Conservation (phyloP, 805 yeast species). For the Soucietia sequanensis region DNA sequence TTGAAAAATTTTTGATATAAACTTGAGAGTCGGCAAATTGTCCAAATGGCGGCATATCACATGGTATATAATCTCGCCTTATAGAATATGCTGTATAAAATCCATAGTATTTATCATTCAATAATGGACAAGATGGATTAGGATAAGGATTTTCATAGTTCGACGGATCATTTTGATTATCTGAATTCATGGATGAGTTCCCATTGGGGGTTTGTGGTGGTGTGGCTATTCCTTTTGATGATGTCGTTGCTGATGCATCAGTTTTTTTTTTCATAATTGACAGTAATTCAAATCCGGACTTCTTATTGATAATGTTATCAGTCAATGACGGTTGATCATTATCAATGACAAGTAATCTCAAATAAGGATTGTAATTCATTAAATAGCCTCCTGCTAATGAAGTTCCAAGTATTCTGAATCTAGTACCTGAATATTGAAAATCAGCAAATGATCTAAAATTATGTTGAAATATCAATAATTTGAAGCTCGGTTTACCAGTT, state of each 20-base stretch:
- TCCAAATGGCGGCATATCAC: slow-evolving; percentile 40
- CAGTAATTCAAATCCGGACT: slow-evolving; percentile 23
- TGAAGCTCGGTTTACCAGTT: slow-evolving; percentile 16
- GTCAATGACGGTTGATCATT: slow-evolving; percentile 32
- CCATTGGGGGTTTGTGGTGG: not conserved
- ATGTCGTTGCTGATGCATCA: not conserved
- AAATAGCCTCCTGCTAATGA: slow-evolving; percentile 28
- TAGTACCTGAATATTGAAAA: slow-evolving; percentile 32
- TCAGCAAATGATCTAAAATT: slow-evolving; percentile 38
- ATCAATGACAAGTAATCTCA: slow-evolving; percentile 35
- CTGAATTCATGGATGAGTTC: not conserved
- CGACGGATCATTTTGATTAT: slow-evolving; percentile 3
- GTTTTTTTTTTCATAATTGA: slow-evolving; percentile 7
- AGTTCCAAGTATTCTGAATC: slow-evolving; percentile 40
- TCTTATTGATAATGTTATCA: slow-evolving; percentile 32
- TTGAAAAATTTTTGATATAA: slow-evolving; percentile 16
- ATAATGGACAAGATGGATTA: slow-evolving; percentile 19
- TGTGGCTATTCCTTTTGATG: not conserved
- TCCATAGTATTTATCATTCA: slow-evolving; percentile 13
- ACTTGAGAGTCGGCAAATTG: slow-evolving; percentile 26
- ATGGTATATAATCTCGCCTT: slow-evolving; percentile 23
- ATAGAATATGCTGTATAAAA: not conserved
- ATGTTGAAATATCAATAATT: slow-evolving; percentile 32
- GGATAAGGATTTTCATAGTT: slow-evolving; percentile 33
- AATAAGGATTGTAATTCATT: slow-evolving; percentile 28